Conservation (phyloP, 2,329 filamentous ascomycete genomes). For the Sporothrix globosa region DNA sequence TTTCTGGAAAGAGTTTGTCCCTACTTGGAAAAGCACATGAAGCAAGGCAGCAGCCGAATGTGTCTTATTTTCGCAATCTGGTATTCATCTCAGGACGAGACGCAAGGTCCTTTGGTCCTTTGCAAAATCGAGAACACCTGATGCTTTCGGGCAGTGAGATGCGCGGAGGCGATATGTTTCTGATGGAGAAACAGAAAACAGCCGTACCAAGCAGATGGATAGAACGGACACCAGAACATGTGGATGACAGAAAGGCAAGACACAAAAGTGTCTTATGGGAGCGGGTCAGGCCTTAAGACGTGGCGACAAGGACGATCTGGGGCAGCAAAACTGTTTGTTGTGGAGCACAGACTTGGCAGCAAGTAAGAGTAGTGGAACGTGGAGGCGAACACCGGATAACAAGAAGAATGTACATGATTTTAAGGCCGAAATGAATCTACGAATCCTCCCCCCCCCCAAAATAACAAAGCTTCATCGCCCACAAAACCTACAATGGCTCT, state of each 20-base stretch:
- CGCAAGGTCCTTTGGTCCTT: neutral
- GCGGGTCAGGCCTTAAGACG: neutral
- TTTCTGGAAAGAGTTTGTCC: neutral
- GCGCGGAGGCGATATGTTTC: constrained; percentile 19
- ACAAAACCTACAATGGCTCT: neutral
- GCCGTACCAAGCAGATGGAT: constrained; percentile 18
- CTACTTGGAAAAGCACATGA: neutral
- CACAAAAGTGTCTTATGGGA: neutral
- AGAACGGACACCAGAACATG: neutral
- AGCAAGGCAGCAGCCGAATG: neutral
- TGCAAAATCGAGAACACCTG: neutral
- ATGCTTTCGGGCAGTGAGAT: neutral
- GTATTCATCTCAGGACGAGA: neutral
- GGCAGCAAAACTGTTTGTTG: neutral
- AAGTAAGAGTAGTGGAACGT: neutral
- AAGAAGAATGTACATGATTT: neutral
- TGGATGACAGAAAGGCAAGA: neutral
- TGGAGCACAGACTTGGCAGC: neutral
- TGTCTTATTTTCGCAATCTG: neutral
- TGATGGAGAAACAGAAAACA: constrained; percentile 25
- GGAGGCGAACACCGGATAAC: neutral
- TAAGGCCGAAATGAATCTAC: neutral
- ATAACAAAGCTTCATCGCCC: neutral
- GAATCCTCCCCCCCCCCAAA: neutral
- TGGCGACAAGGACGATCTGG: constrained; percentile 18